phyloP scores from a whole-genome alignment of 179 eudicot species.

The Silene coronaria region DNA sequence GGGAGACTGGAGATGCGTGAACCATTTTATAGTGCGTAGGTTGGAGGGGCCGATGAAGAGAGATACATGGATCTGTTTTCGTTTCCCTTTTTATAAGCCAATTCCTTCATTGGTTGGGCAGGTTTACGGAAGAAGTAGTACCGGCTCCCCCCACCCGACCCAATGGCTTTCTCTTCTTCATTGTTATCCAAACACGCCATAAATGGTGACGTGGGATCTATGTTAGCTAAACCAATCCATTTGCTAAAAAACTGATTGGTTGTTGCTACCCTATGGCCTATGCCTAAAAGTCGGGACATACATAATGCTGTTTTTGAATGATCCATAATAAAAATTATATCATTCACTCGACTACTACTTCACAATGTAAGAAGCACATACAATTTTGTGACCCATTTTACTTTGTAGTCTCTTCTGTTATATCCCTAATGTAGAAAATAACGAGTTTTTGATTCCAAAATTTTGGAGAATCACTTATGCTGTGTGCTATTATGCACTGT shows the following conservation, averaged over 20 bases:
- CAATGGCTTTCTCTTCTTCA: not conserved
- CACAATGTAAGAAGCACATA: not conserved
- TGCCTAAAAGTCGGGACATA: not conserved
- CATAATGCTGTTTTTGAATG: not conserved
- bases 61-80: not conserved
- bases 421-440: not conserved
- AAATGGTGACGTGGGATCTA: not conserved
- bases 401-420: not conserved
- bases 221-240: slow-evolving; percentile 5
- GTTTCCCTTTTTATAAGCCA: not conserved
- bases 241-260: not conserved
- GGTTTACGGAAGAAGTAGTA: not conserved
- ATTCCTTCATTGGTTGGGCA: not conserved
- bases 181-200: not conserved
- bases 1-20: not conserved
- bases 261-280: not conserved
- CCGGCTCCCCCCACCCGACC: not conserved
- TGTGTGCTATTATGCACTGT: not conserved
- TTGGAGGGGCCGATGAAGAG: not conserved
- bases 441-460: not conserved
- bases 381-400: not conserved
- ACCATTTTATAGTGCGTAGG: not conserved
- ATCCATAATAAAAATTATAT: not conserved
- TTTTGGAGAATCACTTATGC: not conserved
- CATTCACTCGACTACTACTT: not conserved